Percentiles rank a stretch among this genome's conserved stretches.
phyloP scores from a whole-genome alignment of 495 filamentous ascomycete species.

The Xylaria longipes region DNA sequence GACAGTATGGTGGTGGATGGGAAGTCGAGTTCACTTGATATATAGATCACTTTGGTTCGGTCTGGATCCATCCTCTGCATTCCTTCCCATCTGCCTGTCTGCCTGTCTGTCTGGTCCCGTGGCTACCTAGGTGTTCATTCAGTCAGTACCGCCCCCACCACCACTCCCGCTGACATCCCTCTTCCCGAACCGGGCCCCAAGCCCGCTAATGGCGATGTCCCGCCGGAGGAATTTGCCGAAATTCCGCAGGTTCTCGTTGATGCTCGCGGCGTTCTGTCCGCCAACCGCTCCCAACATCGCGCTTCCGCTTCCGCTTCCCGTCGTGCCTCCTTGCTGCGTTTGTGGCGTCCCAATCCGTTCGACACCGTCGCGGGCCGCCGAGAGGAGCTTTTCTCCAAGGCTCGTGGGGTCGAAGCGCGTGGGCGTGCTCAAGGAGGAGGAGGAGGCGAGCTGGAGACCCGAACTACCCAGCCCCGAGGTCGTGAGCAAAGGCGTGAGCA shows the following conservation, averaged over 20 bases:
- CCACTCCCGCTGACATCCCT: conserved; percentile 43
- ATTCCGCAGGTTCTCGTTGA: conserved; percentile 92
- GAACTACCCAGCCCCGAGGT: conserved; percentile 45
- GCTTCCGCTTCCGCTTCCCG: neutral
- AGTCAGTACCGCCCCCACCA: neutral
- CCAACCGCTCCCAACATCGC: neutral
- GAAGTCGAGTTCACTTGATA: neutral
- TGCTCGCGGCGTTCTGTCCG: conserved; percentile 57
- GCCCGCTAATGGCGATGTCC: conserved; percentile 82
- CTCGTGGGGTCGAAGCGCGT: conserved; percentile 78
- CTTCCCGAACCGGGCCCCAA: conserved; percentile 74
- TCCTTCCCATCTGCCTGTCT: too few relatives aligned
- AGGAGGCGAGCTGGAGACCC: conserved; percentile 38
- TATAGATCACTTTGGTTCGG: neutral
- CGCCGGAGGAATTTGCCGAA: conserved; percentile 95
- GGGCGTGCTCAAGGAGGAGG: conserved; percentile 54
- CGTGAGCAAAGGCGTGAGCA: conserved; percentile 65
- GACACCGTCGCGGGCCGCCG: conserved; percentile 88
- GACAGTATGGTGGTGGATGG: neutral
- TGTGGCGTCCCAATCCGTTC: conserved; percentile 79
- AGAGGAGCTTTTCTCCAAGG: conserved; percentile 76
- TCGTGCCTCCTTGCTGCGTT: conserved; percentile 59
- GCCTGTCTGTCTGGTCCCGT: neutral
- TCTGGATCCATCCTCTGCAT: too few relatives aligned
- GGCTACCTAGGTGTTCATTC: neutral